A percentile compares a stretch with the other conserved stretches of the same genome.
These are phyloP conservation scores for Kazachstania taianensis DNA, from an alignment of 805 yeast genomes.

Conservation along the genomic window DNA sequence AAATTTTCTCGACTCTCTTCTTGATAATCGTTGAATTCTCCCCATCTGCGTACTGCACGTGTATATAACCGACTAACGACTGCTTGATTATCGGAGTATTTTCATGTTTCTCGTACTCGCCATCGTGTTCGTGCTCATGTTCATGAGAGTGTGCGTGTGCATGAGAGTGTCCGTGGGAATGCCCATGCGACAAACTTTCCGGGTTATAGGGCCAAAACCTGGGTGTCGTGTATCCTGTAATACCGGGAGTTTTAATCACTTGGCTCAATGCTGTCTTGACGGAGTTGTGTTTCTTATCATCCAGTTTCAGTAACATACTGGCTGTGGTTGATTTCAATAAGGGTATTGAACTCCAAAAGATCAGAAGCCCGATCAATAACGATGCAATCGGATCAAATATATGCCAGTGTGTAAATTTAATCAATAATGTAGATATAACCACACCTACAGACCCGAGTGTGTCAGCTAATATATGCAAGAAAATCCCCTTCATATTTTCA, in stretches of 20 bases:
- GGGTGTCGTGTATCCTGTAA: constrained; percentile 77
- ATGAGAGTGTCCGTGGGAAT: constrained; percentile 19
- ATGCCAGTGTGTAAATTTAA: constrained; percentile 52
- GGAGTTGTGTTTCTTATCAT: constrained; percentile 46
- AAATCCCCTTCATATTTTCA: constrained; percentile 87
- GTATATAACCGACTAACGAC: constrained; percentile 62
- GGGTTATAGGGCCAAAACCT: constrained; percentile 71
- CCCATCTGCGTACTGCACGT: constrained; percentile 59
- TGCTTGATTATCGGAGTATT: constrained; percentile 15
- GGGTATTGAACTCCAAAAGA: constrained; percentile 76
- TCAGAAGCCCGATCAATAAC: constrained; percentile 69
- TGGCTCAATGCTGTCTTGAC: constrained; percentile 60
- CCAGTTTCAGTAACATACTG: constrained; percentile 54
- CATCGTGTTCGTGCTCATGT: constrained; percentile 34
- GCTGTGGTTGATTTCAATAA: constrained; percentile 71
- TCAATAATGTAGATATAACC: constrained; percentile 75
- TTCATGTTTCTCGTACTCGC: constrained; percentile 6
- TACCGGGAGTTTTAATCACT: constrained; percentile 62
- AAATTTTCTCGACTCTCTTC: constrained; percentile 47
- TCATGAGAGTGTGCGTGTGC: constrained; percentile 10
- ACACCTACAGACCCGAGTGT: constrained; percentile 96
- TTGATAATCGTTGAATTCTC: constrained; percentile 55
- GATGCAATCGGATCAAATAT: constrained; percentile 93
- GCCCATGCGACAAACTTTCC: constrained; percentile 21
- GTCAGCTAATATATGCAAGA: constrained; percentile 88